Evolutionary conservation across 83 land plant species (phyloP), one percentile per base, ranked within the genome.

Genomic region (Picea engelmannii): DNA sequence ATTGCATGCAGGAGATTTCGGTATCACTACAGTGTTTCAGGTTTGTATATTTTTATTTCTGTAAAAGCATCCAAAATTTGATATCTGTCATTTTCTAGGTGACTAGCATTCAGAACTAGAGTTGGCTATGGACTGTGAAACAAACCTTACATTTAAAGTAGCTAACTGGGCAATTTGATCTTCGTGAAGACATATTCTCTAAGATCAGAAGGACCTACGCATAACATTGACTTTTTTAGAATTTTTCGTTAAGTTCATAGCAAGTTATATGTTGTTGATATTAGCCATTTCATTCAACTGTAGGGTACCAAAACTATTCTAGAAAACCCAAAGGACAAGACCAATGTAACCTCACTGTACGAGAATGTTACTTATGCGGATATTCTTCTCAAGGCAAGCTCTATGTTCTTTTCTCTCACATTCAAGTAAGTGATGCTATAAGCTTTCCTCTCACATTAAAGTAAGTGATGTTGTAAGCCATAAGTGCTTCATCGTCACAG

Each of bases 11-110:
- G 99, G 99, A 76, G 99, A 96, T 44, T 87, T 96, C 55, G 99
- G 99, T 76, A 87, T 96, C n/a, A 95, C 99, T 79, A 98, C 99
- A 52, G 93, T 94, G 97, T 96, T 89, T 81, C 99, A 96, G 87
- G 99, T 95, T 73, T 20, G 35, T 24, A 38, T 18, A 81, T 68
- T 52, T 71, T 59, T 40, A 66, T 27, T 67, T 55, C n/a, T 31
- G n/a, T 15, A 49, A 62, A 61, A 35, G 16, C 58, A 27, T 44
- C 24, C 9, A 52, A 59, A n/a, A 38, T 66, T 16, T 23, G 40
- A 6, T 15, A 81, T 15, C 64, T 78, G 68, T 60, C n/a, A 17
- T 17, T 55, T 78, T 27, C 40, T 31, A 18, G 21, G 42, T 11
- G 15, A 55, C 58, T 55, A 55, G 58, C 15, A 55, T 55, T 55